A percentile compares a stretch with the other conserved stretches of the same genome.
phyloP scores from a whole-genome alignment of 345 rosid species.

The Luvunga scandens region DNA sequence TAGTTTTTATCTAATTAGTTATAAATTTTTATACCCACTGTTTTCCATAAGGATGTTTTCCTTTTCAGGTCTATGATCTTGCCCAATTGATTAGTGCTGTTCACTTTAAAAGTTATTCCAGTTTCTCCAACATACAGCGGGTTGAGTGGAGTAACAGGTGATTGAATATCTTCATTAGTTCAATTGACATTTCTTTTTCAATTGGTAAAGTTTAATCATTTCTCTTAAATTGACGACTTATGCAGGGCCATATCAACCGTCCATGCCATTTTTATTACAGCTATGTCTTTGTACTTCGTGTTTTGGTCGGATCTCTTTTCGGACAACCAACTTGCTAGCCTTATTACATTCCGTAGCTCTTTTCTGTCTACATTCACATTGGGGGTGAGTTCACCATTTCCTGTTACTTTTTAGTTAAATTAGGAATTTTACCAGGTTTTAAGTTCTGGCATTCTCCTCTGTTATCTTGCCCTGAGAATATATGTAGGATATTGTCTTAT shows the following conservation, averaged over 20 bases:
- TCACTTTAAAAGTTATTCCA: slow-evolving; percentile 59
- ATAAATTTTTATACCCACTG: neutral
- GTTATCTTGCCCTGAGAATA: neutral
- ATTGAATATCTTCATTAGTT: slow-evolving; percentile 5
- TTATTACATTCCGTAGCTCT: slow-evolving; percentile 47
- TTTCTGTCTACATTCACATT: slow-evolving; percentile 43
- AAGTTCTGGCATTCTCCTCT: neutral
- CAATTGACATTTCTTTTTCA: neutral
- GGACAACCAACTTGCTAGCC: slow-evolving; percentile 32
- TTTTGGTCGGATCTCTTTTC: slow-evolving; percentile 60
- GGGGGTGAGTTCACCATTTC: slow-evolving; percentile 46
- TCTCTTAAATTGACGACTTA: neutral
- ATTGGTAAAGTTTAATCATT: neutral
- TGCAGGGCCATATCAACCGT: slow-evolving; percentile 63
- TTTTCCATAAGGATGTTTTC: neutral
- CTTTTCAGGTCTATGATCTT: slow-evolving; percentile 59
- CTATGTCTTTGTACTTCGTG: slow-evolving; percentile 55
- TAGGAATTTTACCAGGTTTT: neutral
- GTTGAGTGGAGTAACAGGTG: slow-evolving; percentile 75
- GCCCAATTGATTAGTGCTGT: slow-evolving; percentile 43
- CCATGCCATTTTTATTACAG: slow-evolving; percentile 61
- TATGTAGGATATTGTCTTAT: neutral
- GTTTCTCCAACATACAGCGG: slow-evolving; percentile 43
- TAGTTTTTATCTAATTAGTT: neutral
- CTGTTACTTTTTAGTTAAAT: neutral